These are phyloP conservation scores for Micromonas commoda DNA, from an alignment of 139 green algal genomes.

Conservation along the genomic window DNA sequence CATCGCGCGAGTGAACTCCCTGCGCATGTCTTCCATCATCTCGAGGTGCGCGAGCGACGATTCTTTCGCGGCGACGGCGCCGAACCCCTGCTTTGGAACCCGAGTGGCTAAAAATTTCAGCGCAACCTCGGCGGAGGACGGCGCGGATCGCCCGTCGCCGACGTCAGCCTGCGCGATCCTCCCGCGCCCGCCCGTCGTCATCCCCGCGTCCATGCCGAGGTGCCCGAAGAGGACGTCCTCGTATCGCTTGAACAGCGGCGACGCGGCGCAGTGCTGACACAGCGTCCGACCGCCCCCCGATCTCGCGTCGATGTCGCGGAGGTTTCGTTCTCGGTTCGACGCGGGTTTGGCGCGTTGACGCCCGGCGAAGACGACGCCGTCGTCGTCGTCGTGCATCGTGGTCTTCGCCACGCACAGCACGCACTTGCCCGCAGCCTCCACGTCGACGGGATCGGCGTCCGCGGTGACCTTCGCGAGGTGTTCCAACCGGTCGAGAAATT, in stretches of 20 bases:
- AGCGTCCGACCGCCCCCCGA: background rate
- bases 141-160: background rate
- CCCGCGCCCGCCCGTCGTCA: background rate
- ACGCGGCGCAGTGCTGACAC: background rate
- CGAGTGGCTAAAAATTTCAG: background rate
- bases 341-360: no score
- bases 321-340: background rate
- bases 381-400: background rate
- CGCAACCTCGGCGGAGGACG: background rate
- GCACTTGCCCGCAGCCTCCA: background rate
- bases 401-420: background rate
- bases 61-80: background rate
- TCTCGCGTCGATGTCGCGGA: background rate
- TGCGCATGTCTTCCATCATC: slow-evolving; percentile 52
- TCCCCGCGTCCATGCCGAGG: background rate
- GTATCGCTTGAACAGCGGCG: background rate
- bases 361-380: background rate
- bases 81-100: background rate
- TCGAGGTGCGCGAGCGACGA: slow-evolving; percentile 8
- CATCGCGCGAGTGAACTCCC: slow-evolving; percentile 55
- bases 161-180: background rate
- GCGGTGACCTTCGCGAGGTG: background rate
- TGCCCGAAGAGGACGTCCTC: background rate
- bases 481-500: background rate
- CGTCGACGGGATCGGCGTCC: background rate